These are phyloP conservation scores for Mollisia scopiformis DNA, from an alignment of 2,329 filamentous ascomycete species.

Conservation along the genomic window DNA sequence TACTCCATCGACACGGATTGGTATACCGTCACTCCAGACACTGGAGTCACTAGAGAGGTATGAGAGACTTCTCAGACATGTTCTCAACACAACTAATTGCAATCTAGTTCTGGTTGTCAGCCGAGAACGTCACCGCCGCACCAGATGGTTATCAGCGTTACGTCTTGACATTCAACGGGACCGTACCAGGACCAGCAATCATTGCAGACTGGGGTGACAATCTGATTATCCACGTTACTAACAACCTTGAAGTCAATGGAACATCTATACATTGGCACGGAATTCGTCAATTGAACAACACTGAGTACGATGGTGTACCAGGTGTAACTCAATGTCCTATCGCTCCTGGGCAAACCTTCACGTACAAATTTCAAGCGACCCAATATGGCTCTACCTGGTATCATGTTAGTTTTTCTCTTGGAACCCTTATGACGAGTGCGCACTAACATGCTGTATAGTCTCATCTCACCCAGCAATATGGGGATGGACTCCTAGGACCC, in stretches of 20 bases:
- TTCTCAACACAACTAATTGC: constrained; percentile 4
- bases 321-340: constrained; percentile 69
- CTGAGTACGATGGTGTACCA: constrained; percentile 41
- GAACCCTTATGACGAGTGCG: neutral
- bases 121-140: constrained; percentile 31
- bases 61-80: neutral
- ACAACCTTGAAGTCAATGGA: constrained; percentile 43
- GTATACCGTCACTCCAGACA: constrained; percentile 35
- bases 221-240: constrained; percentile 40
- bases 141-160: constrained; percentile 51
- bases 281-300: constrained; percentile 45
- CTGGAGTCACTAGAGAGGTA: constrained; percentile 39
- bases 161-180: constrained; percentile 50
- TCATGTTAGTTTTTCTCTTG: too few species aligned
- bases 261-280: constrained; percentile 57
- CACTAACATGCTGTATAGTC: constrained; percentile 16
- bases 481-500: constrained; percentile 60
- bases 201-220: constrained; percentile 41
- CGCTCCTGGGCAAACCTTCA: constrained; percentile 53
- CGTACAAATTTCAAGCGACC: constrained; percentile 40
- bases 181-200: constrained; percentile 42
- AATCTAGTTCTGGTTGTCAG: constrained; percentile 31
- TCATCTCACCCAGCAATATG: constrained; percentile 31
- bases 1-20: constrained; percentile 37
- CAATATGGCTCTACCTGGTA: constrained; percentile 31